Conservation (phyloP, 2,329 filamentous ascomycete species). For the Colletotrichum sp. region DNA sequence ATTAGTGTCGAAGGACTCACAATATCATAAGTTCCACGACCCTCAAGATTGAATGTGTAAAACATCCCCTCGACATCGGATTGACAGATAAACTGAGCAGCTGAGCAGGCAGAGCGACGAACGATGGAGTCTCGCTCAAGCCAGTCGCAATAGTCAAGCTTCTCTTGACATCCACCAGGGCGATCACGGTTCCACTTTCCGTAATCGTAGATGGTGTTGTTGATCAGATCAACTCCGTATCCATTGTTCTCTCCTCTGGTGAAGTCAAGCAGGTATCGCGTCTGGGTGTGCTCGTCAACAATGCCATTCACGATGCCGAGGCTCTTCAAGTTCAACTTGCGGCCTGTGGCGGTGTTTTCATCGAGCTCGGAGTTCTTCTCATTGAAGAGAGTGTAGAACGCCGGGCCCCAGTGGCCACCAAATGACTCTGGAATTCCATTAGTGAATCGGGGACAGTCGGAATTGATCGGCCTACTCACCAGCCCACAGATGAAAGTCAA, state of each 20-base stretch:
- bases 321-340: not conserved
- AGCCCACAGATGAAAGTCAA: not conserved
- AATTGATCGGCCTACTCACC: not conserved
- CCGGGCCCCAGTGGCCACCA: not conserved
- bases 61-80: constrained; percentile 55
- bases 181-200: constrained; percentile 1
- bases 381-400: not conserved
- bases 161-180: not conserved
- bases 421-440: not conserved
- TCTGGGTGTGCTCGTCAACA: not conserved
- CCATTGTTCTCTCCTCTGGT: not conserved
- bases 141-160: not conserved
- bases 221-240: not conserved
- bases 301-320: constrained; percentile 32
- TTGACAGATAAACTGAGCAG: not conserved
- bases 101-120: not conserved
- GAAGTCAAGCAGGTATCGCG: not conserved
- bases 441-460: not conserved
- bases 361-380: not conserved
- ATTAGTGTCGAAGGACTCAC: not conserved
- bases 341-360: not conserved
- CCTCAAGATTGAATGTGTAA: constrained; percentile 27
- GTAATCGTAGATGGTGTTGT: constrained; percentile 1
- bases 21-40: not conserved
- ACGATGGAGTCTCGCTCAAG: not conserved